phyloP scores from a whole-genome alignment of 1,139 yeast genomes.

The Candida tropicalis region DNA sequence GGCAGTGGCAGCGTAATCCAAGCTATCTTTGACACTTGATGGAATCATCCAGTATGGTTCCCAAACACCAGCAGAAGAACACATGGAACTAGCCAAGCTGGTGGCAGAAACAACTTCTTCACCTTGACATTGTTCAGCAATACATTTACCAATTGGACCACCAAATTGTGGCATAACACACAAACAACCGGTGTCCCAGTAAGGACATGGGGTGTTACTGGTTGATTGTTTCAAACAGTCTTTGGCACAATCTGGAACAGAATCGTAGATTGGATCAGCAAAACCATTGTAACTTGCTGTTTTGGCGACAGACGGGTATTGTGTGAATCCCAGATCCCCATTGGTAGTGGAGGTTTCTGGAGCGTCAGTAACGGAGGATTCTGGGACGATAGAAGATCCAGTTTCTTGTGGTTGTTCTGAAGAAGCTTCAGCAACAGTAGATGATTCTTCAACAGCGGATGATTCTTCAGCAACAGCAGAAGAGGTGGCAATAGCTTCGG shows the following conservation, averaged over 20 bases:
- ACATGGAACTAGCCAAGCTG: constrained; percentile 40
- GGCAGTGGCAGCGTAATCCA: constrained; percentile 33
- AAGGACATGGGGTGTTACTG: constrained; percentile 34
- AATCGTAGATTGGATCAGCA: constrained; percentile 33
- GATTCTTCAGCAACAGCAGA: constrained; percentile 13
- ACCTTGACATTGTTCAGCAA: constrained; percentile 34
- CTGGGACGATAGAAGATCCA: no score
- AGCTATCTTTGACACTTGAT: constrained; percentile 33
- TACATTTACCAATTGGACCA: constrained; percentile 31
- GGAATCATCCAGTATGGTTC: constrained; percentile 42
- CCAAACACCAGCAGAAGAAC: constrained; percentile 46
- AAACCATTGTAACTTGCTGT: constrained; percentile 40
- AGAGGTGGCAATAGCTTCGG: not conserved
- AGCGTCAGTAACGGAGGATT: not conserved
- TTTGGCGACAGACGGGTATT: constrained; percentile 36
- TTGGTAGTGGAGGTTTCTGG: constrained; percentile 8
- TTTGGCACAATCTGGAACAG: constrained; percentile 28
- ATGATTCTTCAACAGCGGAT: not conserved
- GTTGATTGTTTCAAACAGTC: constrained; percentile 28
- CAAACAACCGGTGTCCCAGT: constrained; percentile 42
- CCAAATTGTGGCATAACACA: constrained; percentile 37
- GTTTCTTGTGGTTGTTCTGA: no score
- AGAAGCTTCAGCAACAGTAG: no score
- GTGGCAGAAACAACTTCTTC: constrained; percentile 40
- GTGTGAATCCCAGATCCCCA: no score